Evolutionary conservation across 192 early-diverging fungal genomes (phyloP).

Genomic region (Rhizophagus clarus): DNA sequence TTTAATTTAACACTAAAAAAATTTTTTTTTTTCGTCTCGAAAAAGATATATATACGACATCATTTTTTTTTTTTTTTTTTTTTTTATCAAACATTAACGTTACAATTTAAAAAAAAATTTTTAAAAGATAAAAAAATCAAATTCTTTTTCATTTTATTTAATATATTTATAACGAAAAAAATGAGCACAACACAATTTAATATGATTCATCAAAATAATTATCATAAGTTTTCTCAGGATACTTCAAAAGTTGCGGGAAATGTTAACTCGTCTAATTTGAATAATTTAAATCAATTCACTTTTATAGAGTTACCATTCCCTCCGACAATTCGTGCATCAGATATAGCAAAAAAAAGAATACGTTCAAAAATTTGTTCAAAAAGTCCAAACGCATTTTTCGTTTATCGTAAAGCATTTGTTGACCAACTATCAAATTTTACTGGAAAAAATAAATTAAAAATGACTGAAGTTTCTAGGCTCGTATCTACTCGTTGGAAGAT

Average conservation of each 20-base stretch:
- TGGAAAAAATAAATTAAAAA: background rate
- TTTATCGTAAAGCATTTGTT: slow-evolving; percentile 10
- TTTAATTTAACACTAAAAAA: too few relatives aligned
- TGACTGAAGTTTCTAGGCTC: slow-evolving; percentile 13
- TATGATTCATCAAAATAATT: background rate
- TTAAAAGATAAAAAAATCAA: too few relatives aligned
- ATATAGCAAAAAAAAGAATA: background rate
- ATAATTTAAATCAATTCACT: background rate
- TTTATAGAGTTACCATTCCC: background rate
- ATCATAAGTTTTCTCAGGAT: background rate
- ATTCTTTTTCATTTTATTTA: too few relatives aligned
- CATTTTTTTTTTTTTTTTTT: too few relatives aligned
- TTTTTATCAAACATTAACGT: too few relatives aligned
- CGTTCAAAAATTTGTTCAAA: background rate
- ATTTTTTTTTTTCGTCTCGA: too few relatives aligned
- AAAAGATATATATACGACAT: too few relatives aligned
- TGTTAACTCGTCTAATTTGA: background rate
- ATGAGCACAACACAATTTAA: background rate
- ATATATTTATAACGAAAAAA: too few relatives aligned
- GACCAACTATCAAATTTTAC: background rate
- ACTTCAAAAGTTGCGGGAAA: background rate
- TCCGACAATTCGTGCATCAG: background rate
- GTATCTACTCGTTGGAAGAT: background rate
- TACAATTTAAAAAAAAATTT: too few relatives aligned
- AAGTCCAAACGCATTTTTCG: slow-evolving; percentile 13